Evolutionary conservation across 2,329 filamentous ascomycete genomes (phyloP).

Genomic region (Didymella glomerata): DNA sequence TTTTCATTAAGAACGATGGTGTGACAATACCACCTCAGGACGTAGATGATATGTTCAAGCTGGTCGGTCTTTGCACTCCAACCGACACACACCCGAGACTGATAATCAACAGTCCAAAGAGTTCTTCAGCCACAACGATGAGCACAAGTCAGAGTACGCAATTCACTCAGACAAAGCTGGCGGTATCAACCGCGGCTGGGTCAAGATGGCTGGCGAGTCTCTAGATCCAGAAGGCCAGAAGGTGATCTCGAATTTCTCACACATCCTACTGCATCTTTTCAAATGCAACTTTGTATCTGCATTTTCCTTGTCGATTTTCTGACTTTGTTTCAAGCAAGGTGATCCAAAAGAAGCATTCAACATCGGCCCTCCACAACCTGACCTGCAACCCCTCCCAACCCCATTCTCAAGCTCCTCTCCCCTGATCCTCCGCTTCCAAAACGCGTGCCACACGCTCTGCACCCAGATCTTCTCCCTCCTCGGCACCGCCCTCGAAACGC

Average conservation of each 20-base stretch:
- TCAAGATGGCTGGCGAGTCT: constrained; percentile 85
- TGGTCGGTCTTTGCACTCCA: constrained; percentile 62
- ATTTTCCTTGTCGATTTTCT: no score
- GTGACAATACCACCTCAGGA: constrained; percentile 71
- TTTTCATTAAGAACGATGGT: constrained; percentile 83
- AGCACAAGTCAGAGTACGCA: constrained; percentile 76
- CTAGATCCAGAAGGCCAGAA: constrained; percentile 84
- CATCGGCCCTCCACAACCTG: constrained; percentile 75
- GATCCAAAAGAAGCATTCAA: constrained; percentile 89
- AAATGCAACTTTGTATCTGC: no score
- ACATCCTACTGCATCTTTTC: no score
- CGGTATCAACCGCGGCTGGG: constrained; percentile 84
- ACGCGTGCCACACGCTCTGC: constrained; percentile 76
- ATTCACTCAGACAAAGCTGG: constrained; percentile 69
- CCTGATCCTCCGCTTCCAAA: constrained; percentile 72
- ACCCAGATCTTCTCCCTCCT: constrained; percentile 77
- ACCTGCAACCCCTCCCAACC: constrained; percentile 77
- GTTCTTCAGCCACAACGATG: constrained; percentile 74
- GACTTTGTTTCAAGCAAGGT: constrained; percentile 63
- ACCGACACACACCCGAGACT: neutral
- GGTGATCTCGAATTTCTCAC: constrained; percentile 54
- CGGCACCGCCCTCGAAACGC: constrained; percentile 74
- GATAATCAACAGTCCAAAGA: constrained; percentile 65
- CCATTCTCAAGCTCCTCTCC: constrained; percentile 67
- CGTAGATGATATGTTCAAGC: constrained; percentile 74